Percentiles rank a stretch among this genome's conserved stretches.
Evolutionary conservation across 2,329 filamentous ascomycete species (phyloP).

Genomic region (Leptographium radiaticola): DNA sequence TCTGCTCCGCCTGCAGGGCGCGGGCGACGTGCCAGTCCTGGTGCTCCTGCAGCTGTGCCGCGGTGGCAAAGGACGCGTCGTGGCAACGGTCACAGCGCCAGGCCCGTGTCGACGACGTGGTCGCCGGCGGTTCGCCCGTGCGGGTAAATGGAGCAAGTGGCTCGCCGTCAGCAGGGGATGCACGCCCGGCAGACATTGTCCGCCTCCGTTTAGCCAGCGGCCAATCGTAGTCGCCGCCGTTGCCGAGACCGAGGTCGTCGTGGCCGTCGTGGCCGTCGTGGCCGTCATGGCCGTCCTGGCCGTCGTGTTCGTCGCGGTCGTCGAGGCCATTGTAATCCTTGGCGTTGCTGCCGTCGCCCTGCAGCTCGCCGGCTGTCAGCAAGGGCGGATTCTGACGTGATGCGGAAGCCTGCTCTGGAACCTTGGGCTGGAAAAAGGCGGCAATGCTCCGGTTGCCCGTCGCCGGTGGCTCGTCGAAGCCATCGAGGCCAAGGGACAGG

Average conservation of each 20-base stretch:
- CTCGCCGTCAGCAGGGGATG: not conserved
- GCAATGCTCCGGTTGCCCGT: slow-evolving; percentile 77
- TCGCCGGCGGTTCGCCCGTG: slow-evolving; percentile 1
- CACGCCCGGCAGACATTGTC: not conserved
- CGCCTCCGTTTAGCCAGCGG: slow-evolving; percentile 7
- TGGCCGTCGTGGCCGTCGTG: not conserved
- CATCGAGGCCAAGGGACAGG: slow-evolving; percentile 75
- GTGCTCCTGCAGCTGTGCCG: slow-evolving; percentile 58
- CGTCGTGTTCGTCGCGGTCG: not conserved
- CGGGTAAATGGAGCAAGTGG: too few species aligned
- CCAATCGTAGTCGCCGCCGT: not conserved
- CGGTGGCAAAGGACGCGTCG: slow-evolving; percentile 34
- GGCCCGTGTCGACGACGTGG: slow-evolving; percentile 3
- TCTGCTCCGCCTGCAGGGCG: slow-evolving; percentile 55
- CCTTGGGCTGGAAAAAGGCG: slow-evolving; percentile 45
- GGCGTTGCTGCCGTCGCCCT: not conserved
- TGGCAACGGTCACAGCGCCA: slow-evolving; percentile 53
- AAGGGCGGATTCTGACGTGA: not conserved
- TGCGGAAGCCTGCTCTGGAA: not conserved
- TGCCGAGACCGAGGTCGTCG: too few species aligned
- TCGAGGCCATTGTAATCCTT: not conserved
- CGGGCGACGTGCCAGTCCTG: slow-evolving; percentile 91
- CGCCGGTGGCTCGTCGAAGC: slow-evolving; percentile 80
- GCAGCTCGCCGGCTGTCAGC: not conserved
- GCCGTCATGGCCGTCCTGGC: not conserved